Evolutionary conservation across 768 basidiomycete species (phyloP), one percentile per base, ranked within the genome.

Genomic region (Crucibulum laeve): DNA sequence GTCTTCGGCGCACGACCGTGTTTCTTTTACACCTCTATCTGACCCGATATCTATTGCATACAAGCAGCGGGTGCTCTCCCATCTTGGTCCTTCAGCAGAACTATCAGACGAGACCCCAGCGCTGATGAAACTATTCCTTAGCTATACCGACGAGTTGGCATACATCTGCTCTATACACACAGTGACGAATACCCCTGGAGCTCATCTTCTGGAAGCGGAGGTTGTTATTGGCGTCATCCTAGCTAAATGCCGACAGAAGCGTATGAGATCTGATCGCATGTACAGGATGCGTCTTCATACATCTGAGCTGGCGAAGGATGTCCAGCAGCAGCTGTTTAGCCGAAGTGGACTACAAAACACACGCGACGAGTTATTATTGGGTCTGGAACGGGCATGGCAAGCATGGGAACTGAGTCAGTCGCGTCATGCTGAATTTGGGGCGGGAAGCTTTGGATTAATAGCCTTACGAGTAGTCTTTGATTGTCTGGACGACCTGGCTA

Each of bases 191-290:
- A 61, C 68, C 6, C 71, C 80, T 1, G 79, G 74, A 6, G 68
- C 68, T 5, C 71, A 71, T 23, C 67, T 91, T 25, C 59, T 69
- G 4, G 89, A 91, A 55, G 82, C 84, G 40, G 89, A 91, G 53
- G 70, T 89, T 17, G 81, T 88, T 1, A 62, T 81, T 22, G 87
- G 87, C 15, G 80, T 82, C 0, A 91, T 91, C 45, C 61, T 88
- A 35, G 84, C 79, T 1, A 80, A 80, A 45, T 86, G 82, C 53
- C 63, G 75, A 1, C 79, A 88, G 50, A 71, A 70, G 45, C 64
- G 80, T 24, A 82, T 74, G 71, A 67, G 85, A 45, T 70, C 58
- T 19, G 76, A 79, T 47, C 71, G 84, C 21, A 70, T 74, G 42
- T 69, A 80, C 40, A 70, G 80, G 10, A 85, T 89, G 83, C 68